Evolutionary conservation across 768 basidiomycete genomes (phyloP).

Genomic region (Termitomyces sp.): DNA sequence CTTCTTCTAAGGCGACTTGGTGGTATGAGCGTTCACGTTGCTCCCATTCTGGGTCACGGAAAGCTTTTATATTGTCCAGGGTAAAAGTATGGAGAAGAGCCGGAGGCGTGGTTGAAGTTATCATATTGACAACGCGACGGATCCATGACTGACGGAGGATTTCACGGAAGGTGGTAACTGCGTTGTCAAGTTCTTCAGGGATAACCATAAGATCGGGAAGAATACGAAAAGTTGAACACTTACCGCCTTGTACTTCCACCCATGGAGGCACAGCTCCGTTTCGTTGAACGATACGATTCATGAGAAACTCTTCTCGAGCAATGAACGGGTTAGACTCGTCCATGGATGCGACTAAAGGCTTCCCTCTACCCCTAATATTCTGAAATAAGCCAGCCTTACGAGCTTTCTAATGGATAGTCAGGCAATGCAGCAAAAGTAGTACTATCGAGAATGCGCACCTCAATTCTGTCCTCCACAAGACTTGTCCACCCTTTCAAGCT

Average conservation of each 20-base stretch:
- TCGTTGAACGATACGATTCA: constrained; percentile 81
- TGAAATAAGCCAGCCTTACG: constrained; percentile 64
- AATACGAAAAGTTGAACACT: constrained; percentile 12
- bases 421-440: not conserved
- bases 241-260: constrained; percentile 77
- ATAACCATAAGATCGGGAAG: not conserved
- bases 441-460: constrained; percentile 36
- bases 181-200: constrained; percentile 56
- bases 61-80: constrained; percentile 28
- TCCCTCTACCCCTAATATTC: constrained; percentile 60
- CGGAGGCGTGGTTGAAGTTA: constrained; percentile 41
- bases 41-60: constrained; percentile 71
- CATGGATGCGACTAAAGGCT: constrained; percentile 29
- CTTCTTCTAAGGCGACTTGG: constrained; percentile 57
- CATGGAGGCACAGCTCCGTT: constrained; percentile 84
- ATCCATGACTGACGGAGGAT: constrained; percentile 65
- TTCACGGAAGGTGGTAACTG: constrained; percentile 56
- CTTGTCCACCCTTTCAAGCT: constrained; percentile 70
- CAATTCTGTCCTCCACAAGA: constrained; percentile 75
- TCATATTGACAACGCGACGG: constrained; percentile 64
- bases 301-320: constrained; percentile 70
- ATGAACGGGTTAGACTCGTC: constrained; percentile 55
- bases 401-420: constrained; percentile 42
- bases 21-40: constrained; percentile 63
- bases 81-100: constrained; percentile 30